Percentiles rank a stretch among this genome's conserved stretches.
Conservation (phyloP, 768 basidiomycete genomes). For the Tricholoma matsutake region DNA sequence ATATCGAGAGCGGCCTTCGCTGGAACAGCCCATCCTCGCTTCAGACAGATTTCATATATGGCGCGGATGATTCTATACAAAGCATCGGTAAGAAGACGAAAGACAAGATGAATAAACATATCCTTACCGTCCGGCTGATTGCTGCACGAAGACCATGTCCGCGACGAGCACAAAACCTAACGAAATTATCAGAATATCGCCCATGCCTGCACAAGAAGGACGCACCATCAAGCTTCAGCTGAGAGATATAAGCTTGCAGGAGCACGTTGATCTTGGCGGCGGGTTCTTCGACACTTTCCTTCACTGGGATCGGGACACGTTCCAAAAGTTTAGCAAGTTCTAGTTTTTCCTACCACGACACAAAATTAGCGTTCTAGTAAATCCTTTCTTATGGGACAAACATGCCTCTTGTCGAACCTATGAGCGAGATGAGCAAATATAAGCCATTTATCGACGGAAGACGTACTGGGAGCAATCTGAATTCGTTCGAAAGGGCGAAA, state of each 20-base stretch:
- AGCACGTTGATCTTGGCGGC: slow-evolving; percentile 97
- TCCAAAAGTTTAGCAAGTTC: slow-evolving; percentile 89
- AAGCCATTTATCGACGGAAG: slow-evolving; percentile 4
- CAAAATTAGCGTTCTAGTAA: slow-evolving; percentile 17
- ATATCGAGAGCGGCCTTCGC: slow-evolving; percentile 88
- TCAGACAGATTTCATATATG: slow-evolving; percentile 96
- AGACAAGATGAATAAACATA: background rate
- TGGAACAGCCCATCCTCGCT: slow-evolving; percentile 96
- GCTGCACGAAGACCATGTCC: slow-evolving; percentile 95
- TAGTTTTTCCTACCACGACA: slow-evolving; percentile 59
- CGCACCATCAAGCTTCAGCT: slow-evolving; percentile 84
- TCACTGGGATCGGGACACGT: slow-evolving; percentile 94
- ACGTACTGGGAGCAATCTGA: slow-evolving; percentile 80
- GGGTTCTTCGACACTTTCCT: slow-evolving; percentile 94
- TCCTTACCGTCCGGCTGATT: slow-evolving; percentile 86
- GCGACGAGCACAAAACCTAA: slow-evolving; percentile 80
- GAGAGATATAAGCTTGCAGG: slow-evolving; percentile 91
- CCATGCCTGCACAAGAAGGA: background rate
- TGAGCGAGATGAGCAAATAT: slow-evolving; percentile 1
- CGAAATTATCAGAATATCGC: background rate
- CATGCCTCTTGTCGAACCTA: slow-evolving; percentile 66
- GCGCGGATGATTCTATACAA: slow-evolving; percentile 78
- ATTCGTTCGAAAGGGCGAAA: slow-evolving; percentile 94
- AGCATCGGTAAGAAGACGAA: background rate
- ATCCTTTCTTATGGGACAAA: slow-evolving; percentile 14